Evolutionary conservation across 805 yeast genomes (phyloP), one percentile per base, ranked within the genome.

Genomic region (Teunomyces panamensis): DNA sequence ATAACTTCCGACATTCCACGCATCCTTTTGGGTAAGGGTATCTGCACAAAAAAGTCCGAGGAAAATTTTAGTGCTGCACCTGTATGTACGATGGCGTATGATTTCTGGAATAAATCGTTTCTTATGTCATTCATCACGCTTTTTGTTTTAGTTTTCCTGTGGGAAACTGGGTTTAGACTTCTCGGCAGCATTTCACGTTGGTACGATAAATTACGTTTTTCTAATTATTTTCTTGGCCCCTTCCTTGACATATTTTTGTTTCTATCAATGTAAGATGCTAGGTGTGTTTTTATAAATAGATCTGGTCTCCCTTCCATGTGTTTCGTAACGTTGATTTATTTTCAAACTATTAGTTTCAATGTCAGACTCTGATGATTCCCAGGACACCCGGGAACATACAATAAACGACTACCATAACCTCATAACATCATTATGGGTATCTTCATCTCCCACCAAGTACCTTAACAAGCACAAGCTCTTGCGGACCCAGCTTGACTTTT

Each of bases 401-500:
- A 46, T 56, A 6, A 50, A 45, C 9, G 67, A 62, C 42, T 59
- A 60, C 45, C 50, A 54, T 43, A 49, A 52, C 14, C 45, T 63
- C 5, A 46, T 62, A 9, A 37, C 45, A 5, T 59, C 60, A 0
- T 49, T 62, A 13, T 56, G 63, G 59, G 33, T 10, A 20, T 39
- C 37, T 9, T 43, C 49, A 9, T 36, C 47, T 10, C 41, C 49
- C 29, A 51, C 49, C 30, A 48, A 45, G 13, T 48, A 56, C 33
- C 46, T 56, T 24, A 55, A 56, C 28, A 42, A 54, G 26, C 68
- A 65, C 37, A 53, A 53, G 34, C 36, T 54, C 9, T 46, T 60
- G 9, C 49, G 68, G 33, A 63, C 68, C 10, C 49, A 62, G 10
- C 57, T 57, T 17, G 68, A 65, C 45, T 60, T 64, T 39, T 45